These are phyloP conservation scores for Pichia gijzeniarum DNA, from an alignment of 805 yeast genomes.

Conservation along the genomic window DNA sequence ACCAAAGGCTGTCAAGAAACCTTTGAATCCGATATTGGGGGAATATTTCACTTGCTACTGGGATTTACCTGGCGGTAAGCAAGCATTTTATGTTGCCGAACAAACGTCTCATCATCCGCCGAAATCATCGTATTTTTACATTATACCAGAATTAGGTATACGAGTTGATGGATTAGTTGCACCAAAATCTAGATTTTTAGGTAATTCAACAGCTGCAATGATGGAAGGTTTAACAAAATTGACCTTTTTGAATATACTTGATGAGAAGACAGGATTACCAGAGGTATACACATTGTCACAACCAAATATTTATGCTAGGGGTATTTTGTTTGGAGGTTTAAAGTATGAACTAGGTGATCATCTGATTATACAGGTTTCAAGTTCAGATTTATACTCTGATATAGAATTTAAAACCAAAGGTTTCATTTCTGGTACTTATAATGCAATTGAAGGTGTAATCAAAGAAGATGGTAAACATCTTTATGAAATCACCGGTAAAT, in stretches of 20 bases:
- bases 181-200: conserved; percentile 84
- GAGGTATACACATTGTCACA: conserved; percentile 85
- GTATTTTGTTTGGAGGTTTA: conserved; percentile 84
- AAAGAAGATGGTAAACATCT: conserved; percentile 49
- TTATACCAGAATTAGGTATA: conserved; percentile 73
- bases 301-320: conserved; percentile 93
- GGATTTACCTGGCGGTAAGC: conserved; percentile 65
- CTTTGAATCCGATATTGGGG: conserved; percentile 90
- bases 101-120: conserved; percentile 99
- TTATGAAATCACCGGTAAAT: conserved; percentile 76
- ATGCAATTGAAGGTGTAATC: conserved; percentile 74
- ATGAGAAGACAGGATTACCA: conserved; percentile 35
- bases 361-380: conserved; percentile 63
- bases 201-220: conserved; percentile 94
- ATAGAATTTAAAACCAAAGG: conserved; percentile 96
- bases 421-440: conserved; percentile 85
- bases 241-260: conserved; percentile 54
- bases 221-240: conserved; percentile 88
- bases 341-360: conserved; percentile 91
- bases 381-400: conserved; percentile 57
- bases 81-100: conserved; percentile 83
- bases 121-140: conserved; percentile 84
- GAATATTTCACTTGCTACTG: conserved; percentile 89
- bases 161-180: conserved; percentile 84
- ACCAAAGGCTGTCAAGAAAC: conserved; percentile 97